Evolutionary conservation across 352 stramenopile genomes (phyloP), one percentile per base, ranked within the genome.

Genomic region (Phytophthora multivora): DNA sequence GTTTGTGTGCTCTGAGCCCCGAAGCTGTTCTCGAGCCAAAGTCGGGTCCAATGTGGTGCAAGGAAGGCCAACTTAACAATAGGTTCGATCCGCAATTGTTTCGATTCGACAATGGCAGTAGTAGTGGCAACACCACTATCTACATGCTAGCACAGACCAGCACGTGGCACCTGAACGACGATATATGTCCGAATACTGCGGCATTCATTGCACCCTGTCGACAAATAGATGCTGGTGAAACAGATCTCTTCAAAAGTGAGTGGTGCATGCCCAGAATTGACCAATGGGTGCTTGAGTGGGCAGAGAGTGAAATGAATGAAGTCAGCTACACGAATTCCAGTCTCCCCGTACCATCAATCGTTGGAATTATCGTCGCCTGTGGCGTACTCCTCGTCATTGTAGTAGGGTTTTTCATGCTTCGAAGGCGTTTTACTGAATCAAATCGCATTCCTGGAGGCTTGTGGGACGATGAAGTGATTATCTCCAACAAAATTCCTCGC

Each of bases 71-170:
- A 6, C 56, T 76, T 18, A 53, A 66, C 51, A 38, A 42, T 1
- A 54, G 8, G 1, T 76, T 76, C 19, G 63, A 73, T 19, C 57
- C 63, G 21, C 57, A 70, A 47, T 9, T 76, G 25, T 57, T 47
- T 16, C 31, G 54, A 36, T 51, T 21, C 5, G 28, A 33, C 8
- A 53, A 40, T 3, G 6, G 12, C n/a, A n/a, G n/a, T n/a, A 66
- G 8, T 36, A 19, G 10, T 41, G 39, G 26, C 19, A 46, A 64
- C 6, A 39, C 35, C 5, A 56, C 46, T 13, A 18, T 76, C 31
- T 64, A 59, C 19, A 47, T 76, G 48, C 35, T 76, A 9, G 28
- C 68, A 19, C 36, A 68, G 28, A 13, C 46, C 4, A 19, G 21
- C 4, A 40, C 40, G 13, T 69, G 64, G 64, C 3, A 0, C 0